Base-by-base conservation (phyloP, 2,329 filamentous ascomycete genomes). In the Aschersonia sp. region DNA sequence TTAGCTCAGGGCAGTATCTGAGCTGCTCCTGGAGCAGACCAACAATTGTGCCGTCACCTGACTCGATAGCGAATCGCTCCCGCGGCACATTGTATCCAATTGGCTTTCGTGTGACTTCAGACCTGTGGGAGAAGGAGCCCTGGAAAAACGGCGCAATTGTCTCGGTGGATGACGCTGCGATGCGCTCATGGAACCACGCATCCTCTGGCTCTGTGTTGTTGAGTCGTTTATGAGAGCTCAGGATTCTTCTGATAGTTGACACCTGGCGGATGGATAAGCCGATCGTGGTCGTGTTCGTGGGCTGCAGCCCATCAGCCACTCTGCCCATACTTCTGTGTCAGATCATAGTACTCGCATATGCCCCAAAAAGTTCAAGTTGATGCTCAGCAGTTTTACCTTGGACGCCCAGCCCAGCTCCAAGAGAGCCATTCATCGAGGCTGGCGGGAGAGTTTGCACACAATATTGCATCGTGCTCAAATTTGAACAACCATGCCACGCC, bases 1-100 rank as follows among this genome's bases (percentile, higher is more conserved):
- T 68, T 22, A 78, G 57, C 57, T 78, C 75, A 2, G 75, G 75
- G 51, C 75, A 78, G 58, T 78, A 78, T 14, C 70, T 62, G 52
- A 75, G 71, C 30, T 76, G 73, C 47, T 65, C 58, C 52, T 68
- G 64, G 35, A 75, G 63, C 50, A 67, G 62, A 2, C 53, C 55
- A 2, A 58, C 59, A 45, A 70, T 59, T 49, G 66, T 66, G 74
- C 74, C 78, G 12, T 76, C 67, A 3, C 56, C 60, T 29, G 67
- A 65, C 22, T 64, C 55, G 4, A 76, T 58, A 29, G 59, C 52
- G 4, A 49, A 55, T 42, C 72, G 69, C 8, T 71, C 65, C 41
- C 68, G 64, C 30, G 65, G 63, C 10, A 75, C 59, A 56, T 78
- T 73, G 56, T 68, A 78, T 5, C 75, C 75, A 70, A 78, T 73